A percentile compares a stretch with the other conserved stretches of the same genome.
phyloP scores from a whole-genome alignment of 2,329 filamentous ascomycete genomes.

The Zymoseptoria brevis region DNA sequence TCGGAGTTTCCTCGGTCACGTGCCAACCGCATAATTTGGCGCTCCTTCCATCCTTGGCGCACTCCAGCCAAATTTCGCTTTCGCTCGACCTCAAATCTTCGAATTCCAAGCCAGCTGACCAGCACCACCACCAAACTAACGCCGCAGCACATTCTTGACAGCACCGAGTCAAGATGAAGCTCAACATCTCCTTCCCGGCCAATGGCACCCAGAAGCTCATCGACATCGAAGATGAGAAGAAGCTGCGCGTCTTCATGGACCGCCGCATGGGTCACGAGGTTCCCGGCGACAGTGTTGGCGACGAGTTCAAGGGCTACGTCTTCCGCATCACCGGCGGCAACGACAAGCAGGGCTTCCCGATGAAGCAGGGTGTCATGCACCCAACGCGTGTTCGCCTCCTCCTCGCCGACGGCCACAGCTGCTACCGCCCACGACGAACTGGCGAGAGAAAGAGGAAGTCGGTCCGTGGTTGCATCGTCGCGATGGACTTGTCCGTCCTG shows the following conservation, averaged over 20 bases:
- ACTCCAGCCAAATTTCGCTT: background rate
- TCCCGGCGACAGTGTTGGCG: constrained; percentile 85
- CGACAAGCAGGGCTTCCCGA: constrained; percentile 99
- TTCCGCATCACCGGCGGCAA: constrained; percentile 99
- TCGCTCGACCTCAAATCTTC: background rate
- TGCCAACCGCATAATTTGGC: background rate
- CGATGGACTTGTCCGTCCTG: constrained; percentile 86
- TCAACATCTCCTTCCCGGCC: constrained; percentile 83
- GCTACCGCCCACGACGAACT: constrained; percentile 95
- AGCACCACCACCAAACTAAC: background rate
- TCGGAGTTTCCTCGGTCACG: background rate
- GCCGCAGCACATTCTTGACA: constrained; percentile 9
- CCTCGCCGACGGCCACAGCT: constrained; percentile 92
- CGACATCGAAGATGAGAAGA: constrained; percentile 98
- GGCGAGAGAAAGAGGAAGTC: constrained; percentile 99
- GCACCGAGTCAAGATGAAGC: constrained; percentile 52
- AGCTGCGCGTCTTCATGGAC: constrained; percentile 98
- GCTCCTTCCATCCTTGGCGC: background rate
- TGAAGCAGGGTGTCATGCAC: constrained; percentile 99
- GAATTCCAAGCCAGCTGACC: background rate
- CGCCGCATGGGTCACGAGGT: constrained; percentile 94
- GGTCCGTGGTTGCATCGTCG: constrained; percentile 97
- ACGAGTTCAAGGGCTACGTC: constrained; percentile 99
- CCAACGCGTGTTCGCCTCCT: constrained; percentile 97
- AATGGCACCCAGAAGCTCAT: constrained; percentile 99